Percentiles rank a stretch among this genome's conserved stretches.
These are phyloP conservation scores for Ilyonectria mors-panacis DNA, from an alignment of 2,329 filamentous ascomycete species.

Conservation along the genomic window DNA sequence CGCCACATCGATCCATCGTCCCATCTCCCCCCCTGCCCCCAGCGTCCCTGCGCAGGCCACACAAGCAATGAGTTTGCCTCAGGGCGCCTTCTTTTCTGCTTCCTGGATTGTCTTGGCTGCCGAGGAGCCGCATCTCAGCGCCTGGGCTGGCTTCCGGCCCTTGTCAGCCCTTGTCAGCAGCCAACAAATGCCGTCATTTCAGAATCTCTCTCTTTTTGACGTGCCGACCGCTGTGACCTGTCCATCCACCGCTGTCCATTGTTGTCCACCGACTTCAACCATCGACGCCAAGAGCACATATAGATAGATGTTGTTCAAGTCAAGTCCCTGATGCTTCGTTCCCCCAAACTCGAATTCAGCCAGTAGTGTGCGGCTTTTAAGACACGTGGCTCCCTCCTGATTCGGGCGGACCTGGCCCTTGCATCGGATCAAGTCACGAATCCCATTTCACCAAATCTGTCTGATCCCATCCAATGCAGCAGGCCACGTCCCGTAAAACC, in stretches of 20 bases:
- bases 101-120: constrained; percentile 26
- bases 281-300: not conserved
- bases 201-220: not conserved
- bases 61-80: constrained; percentile 10
- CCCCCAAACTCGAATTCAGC: not conserved
- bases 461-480: not conserved
- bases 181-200: constrained; percentile 27
- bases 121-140: constrained; percentile 31
- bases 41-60: constrained; percentile 1
- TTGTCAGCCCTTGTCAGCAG: constrained; percentile 15
- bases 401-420: constrained; percentile 17
- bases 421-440: constrained; percentile 6
- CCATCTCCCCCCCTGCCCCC: constrained; percentile 6
- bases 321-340: not conserved
- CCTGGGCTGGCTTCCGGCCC: not conserved
- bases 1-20: constrained; percentile 7
- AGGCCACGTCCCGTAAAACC: not conserved
- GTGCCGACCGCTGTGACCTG: not conserved
- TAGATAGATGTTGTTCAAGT: not conserved
- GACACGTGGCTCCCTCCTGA: constrained; percentile 25
- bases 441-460: not conserved
- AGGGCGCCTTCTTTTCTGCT: constrained; percentile 11
- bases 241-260: not conserved
- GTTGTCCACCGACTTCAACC: not conserved
- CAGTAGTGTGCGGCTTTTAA: constrained; percentile 9